Evolutionary conservation across 768 basidiomycete genomes (phyloP), one percentile per base, ranked within the genome.

Genomic region (Serendipita sp.): DNA sequence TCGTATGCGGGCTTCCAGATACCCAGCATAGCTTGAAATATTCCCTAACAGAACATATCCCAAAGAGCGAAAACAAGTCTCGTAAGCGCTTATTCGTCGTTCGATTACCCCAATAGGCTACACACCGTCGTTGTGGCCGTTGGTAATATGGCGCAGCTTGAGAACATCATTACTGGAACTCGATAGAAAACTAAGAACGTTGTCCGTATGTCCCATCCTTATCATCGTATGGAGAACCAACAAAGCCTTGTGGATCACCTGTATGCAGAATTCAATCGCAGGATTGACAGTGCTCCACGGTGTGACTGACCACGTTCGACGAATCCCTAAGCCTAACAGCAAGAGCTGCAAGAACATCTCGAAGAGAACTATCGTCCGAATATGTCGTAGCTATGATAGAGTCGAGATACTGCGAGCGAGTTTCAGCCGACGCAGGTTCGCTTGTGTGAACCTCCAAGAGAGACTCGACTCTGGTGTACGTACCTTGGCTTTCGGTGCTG

Each of bases 201-300:
- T 91, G 77, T 98, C 93, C 3, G 94, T 96, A 2, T 89, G 81
- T n/a, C 96, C 96, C 66, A 90, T 91, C 31, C 96, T 84, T 72
- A 98, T 89, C 90, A 99, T 92, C 36, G 86, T 91, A 72, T 99
- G 96, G 4, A 98, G 77, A 2, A 95, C 91, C 69, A 99, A 86
- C 68, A 98, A 78, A 0, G 93, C 92, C 72, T 99, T 99, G 83
- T 98, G 97, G n/a, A 91, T 93, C 68, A 98, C 81, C 93, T 96
- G 69, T 1, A 18, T 2, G 29, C 11, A 63, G 33, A 37, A 16
- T 43, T 34, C 3, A 11, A 4, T 27, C 29, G 13, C n/a, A n/a
- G 50, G 13, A 40, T 13, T 40, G 6, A 40, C 40, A 13, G 40
- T 40, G 40, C 29, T 11, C 52, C 65, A 27, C 58, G 40, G 65